Percentiles rank a stretch among this genome's conserved stretches.
Evolutionary conservation across 208 protist genomes (phyloP).

Genomic region (Leishmania aethiopica): DNA sequence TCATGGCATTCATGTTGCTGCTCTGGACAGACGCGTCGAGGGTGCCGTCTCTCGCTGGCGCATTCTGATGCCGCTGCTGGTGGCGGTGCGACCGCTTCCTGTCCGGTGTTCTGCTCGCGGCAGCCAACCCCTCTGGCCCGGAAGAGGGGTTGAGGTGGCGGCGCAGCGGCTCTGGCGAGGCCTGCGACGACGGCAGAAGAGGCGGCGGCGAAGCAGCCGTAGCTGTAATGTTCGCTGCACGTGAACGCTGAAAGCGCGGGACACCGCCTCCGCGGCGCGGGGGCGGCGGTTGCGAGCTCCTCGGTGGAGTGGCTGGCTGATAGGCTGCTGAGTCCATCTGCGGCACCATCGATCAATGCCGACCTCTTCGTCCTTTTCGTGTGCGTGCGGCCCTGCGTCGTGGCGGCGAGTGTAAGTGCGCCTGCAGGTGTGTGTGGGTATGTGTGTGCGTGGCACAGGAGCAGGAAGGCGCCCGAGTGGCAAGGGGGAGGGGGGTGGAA

Average conservation of each 20-base stretch:
- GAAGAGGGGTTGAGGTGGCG: background rate
- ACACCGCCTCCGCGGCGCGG: background rate
- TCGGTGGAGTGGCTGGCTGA: constrained; percentile 4
- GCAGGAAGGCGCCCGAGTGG: too few species aligned
- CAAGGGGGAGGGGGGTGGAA: too few species aligned
- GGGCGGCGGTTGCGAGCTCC: constrained; percentile 3
- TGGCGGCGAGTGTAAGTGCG: too few species aligned
- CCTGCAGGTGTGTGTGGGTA: background rate
- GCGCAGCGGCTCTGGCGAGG: constrained; percentile 6
- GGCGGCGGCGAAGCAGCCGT: background rate
- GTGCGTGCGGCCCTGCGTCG: too few species aligned
- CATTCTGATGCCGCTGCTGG: background rate
- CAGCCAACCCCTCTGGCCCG: background rate
- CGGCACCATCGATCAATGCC: background rate
- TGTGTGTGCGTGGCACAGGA: constrained; percentile 1
- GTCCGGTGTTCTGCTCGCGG: background rate
- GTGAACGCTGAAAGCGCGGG: constrained; percentile 14
- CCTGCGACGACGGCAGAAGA: background rate
- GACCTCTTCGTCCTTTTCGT: background rate
- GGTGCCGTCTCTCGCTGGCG: background rate
- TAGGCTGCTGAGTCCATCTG: background rate
- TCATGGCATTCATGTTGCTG: constrained; percentile 6
- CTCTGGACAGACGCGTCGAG: background rate
- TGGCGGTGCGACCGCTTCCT: background rate
- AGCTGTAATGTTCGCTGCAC: constrained; percentile 1